Conservation (phyloP, 2,329 filamentous ascomycete species). For the Fusarium protoensiforme region DNA sequence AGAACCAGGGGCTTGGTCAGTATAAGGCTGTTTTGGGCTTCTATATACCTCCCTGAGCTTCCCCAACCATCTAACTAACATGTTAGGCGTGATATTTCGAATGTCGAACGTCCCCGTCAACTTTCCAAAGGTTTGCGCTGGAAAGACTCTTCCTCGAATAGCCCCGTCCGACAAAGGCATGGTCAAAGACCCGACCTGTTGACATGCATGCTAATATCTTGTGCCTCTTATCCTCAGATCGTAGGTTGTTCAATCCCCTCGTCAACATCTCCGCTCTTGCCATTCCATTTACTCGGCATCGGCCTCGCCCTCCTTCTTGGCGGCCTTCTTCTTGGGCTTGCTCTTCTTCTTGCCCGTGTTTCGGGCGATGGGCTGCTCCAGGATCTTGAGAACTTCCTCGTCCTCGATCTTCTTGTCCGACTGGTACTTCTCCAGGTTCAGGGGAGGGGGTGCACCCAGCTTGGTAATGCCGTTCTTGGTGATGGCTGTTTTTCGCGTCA, state of each 20-base stretch:
- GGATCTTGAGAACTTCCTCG: slow-evolving; percentile 93
- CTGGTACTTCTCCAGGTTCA: slow-evolving; percentile 86
- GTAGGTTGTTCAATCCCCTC: slow-evolving; percentile 26
- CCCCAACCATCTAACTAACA: slow-evolving; percentile 33
- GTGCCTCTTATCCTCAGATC: slow-evolving; percentile 19
- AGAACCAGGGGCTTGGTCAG: slow-evolving; percentile 35
- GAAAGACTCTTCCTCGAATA: slow-evolving; percentile 18
- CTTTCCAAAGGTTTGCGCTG: slow-evolving; percentile 27
- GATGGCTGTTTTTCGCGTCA: slow-evolving; percentile 71
- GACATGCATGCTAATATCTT: slow-evolving; percentile 32
- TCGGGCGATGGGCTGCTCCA: slow-evolving; percentile 87
- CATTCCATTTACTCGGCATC: slow-evolving; percentile 38
- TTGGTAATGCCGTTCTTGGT: slow-evolving; percentile 97
- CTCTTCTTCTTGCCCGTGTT: slow-evolving; percentile 94
- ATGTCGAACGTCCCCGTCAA: slow-evolving; percentile 25
- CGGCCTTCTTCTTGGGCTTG: slow-evolving; percentile 80
- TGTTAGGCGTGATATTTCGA: slow-evolving; percentile 25
- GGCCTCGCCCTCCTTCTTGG: slow-evolving; percentile 57
- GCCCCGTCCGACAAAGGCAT: slow-evolving; percentile 27
- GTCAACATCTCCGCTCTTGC: slow-evolving; percentile 21
- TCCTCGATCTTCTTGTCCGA: slow-evolving; percentile 98
- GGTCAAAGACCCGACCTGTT: slow-evolving; percentile 21
- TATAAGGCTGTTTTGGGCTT: slow-evolving; percentile 37
- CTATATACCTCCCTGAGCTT: slow-evolving; percentile 38
- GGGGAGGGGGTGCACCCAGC: slow-evolving; percentile 78